Percentiles rank a stretch among this genome's conserved stretches.
phyloP scores from a whole-genome alignment of 257 asterid species.

The Leptodermis oblonga region DNA sequence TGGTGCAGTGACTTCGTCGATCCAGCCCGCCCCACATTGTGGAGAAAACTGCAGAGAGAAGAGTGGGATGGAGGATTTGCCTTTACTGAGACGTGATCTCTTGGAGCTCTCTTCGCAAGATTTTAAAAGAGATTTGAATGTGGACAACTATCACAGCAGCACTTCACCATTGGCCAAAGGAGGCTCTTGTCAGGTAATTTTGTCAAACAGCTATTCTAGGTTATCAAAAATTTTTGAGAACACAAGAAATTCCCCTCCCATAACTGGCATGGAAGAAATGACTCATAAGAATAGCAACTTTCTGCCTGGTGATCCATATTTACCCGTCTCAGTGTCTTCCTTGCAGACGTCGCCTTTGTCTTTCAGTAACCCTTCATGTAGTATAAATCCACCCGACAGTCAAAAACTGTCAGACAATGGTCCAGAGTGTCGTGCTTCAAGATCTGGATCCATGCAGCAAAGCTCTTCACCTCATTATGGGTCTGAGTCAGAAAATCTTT shows the following conservation, averaged over 20 bases:
- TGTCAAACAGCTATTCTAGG: conserved; percentile 25
- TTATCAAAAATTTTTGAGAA: conserved; percentile 28
- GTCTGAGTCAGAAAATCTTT: conserved; percentile 37
- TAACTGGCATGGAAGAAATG: conserved; percentile 24
- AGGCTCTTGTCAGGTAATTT: conserved; percentile 28
- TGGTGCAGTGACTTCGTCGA: conserved; percentile 45
- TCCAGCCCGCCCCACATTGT: conserved; percentile 30
- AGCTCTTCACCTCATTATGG: conserved; percentile 40
- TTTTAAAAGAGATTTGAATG: conserved; percentile 26
- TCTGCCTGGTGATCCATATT: conserved; percentile 22
- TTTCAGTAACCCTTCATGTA: conserved; percentile 46
- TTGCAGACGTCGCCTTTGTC: conserved; percentile 33
- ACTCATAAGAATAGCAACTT: conserved; percentile 24
- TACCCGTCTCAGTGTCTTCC: conserved; percentile 27
- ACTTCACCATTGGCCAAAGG: conserved; percentile 32
- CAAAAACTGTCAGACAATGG: conserved; percentile 31
- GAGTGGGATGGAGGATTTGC: conserved; percentile 27
- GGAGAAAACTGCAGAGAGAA: conserved; percentile 34
- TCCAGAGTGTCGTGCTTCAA: conserved; percentile 36
- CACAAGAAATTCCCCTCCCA: conserved; percentile 26
- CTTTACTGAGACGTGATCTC: conserved; percentile 22
- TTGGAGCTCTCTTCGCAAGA: conserved; percentile 20
- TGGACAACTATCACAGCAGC: conserved; percentile 23
- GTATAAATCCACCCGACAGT: conserved; percentile 26
- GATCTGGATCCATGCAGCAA: conserved; percentile 38